These are phyloP conservation scores for Kondoa malvinella DNA, from an alignment of 768 basidiomycete genomes.

Conservation along the genomic window DNA sequence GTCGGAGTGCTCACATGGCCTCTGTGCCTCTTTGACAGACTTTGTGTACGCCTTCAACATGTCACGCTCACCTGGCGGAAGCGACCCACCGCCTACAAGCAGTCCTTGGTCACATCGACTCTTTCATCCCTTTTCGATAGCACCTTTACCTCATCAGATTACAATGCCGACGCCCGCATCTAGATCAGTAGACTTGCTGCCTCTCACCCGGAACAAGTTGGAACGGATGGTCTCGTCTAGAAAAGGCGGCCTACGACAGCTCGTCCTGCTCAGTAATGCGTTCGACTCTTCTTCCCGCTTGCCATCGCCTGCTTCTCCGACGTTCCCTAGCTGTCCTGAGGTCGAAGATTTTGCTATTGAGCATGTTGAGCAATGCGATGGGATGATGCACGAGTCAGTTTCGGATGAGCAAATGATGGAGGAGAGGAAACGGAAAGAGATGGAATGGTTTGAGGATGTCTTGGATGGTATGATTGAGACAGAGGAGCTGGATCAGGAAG, in stretches of 20 bases:
- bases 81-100: neutral
- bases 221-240: neutral
- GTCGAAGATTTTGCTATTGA: neutral
- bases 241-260: neutral
- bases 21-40: too few species aligned
- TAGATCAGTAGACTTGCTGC: neutral
- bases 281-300: neutral
- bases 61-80: neutral
- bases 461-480: neutral
- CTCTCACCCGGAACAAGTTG: neutral
- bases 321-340: neutral
- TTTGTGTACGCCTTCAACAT: too few species aligned
- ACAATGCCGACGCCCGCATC: neutral
- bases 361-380: neutral
- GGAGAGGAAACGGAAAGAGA: neutral
- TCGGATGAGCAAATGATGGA: neutral
- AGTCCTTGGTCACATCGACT: neutral
- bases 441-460: neutral
- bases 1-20: too few species aligned
- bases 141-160: neutral
- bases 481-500: neutral
- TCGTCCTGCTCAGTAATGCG: neutral
- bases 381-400: neutral
- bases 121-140: neutral
- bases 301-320: neutral